These are phyloP conservation scores for Aureobasidium vineae DNA, from an alignment of 2,329 filamentous ascomycete species.

Conservation along the genomic window DNA sequence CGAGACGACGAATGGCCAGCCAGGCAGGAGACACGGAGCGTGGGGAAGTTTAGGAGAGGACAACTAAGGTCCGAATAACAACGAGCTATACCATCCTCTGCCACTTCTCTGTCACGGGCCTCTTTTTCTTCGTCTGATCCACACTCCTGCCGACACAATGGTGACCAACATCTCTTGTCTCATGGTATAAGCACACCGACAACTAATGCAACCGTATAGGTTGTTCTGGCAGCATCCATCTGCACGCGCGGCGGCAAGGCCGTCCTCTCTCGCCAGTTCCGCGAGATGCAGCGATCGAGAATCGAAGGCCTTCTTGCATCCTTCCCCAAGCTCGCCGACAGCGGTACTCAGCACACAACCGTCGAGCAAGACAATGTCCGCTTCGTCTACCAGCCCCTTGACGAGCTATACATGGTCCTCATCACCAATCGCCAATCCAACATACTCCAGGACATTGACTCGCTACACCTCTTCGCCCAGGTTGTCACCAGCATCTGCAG, in stretches of 20 bases:
- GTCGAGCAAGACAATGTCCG: constrained; percentile 99
- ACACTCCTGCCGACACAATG: not conserved
- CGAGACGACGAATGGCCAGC: not conserved
- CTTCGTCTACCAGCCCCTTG: constrained; percentile 97
- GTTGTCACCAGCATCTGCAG: constrained; percentile 97
- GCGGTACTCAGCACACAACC: constrained; percentile 93
- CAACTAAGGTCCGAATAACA: constrained; percentile 16
- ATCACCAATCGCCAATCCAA: constrained; percentile 99
- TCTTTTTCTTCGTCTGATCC: not conserved
- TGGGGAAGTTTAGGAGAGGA: constrained; percentile 25
- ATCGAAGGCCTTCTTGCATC: constrained; percentile 96
- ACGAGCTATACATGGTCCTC: constrained; percentile 99
- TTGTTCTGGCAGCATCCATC: constrained; percentile 97
- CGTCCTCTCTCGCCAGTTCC: constrained; percentile 95
- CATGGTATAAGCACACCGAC: not conserved
- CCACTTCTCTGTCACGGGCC: not conserved
- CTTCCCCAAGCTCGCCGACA: constrained; percentile 96
- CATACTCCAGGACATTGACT: constrained; percentile 98
- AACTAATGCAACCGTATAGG: constrained; percentile 53
- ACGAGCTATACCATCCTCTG: not conserved
- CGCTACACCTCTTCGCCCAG: constrained; percentile 94
- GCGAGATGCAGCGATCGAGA: constrained; percentile 94
- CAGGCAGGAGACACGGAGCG: constrained; percentile 11
- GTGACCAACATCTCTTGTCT: not conserved
- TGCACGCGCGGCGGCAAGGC: constrained; percentile 98